Conservation (phyloP, 768 basidiomycete genomes). For the Daedaleopsis sinensis region DNA sequence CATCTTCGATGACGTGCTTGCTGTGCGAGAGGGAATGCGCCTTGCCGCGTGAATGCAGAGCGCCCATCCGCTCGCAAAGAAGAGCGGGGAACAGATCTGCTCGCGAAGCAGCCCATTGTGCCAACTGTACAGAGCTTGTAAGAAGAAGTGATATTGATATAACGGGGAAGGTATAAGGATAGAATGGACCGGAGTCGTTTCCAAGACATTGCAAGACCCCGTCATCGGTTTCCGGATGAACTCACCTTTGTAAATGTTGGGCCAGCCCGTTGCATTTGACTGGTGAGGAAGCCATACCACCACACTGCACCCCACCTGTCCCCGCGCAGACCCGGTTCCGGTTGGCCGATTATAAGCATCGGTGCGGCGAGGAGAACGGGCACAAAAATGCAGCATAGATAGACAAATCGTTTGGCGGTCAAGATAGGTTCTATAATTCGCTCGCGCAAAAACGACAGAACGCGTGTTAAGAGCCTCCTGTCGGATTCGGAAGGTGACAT, state of each 20-base stretch:
- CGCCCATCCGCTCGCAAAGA: slow-evolving; percentile 83
- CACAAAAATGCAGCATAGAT: slow-evolving; percentile 80
- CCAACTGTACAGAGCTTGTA: slow-evolving; percentile 57
- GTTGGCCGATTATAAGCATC: slow-evolving; percentile 74
- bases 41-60: slow-evolving; percentile 85
- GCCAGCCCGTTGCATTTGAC: slow-evolving; percentile 91
- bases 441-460: slow-evolving; percentile 52
- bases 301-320: slow-evolving; percentile 93
- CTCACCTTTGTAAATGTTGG: slow-evolving; percentile 95
- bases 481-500: slow-evolving; percentile 70
- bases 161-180: neutral
- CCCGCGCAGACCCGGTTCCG: slow-evolving; percentile 57
- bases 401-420: slow-evolving; percentile 81
- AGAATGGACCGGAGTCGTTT: neutral
- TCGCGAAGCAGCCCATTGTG: slow-evolving; percentile 98
- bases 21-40: slow-evolving; percentile 84
- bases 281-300: slow-evolving; percentile 94
- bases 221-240: slow-evolving; percentile 4
- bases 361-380: slow-evolving; percentile 86
- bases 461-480: slow-evolving; percentile 45
- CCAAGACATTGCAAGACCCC: neutral
- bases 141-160: neutral
- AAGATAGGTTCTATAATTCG: slow-evolving; percentile 84
- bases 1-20: slow-evolving; percentile 74
- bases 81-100: slow-evolving; percentile 89